These are phyloP conservation scores for Gloeophyllum trabeum DNA, from an alignment of 768 basidiomycete genomes.

Conservation along the genomic window DNA sequence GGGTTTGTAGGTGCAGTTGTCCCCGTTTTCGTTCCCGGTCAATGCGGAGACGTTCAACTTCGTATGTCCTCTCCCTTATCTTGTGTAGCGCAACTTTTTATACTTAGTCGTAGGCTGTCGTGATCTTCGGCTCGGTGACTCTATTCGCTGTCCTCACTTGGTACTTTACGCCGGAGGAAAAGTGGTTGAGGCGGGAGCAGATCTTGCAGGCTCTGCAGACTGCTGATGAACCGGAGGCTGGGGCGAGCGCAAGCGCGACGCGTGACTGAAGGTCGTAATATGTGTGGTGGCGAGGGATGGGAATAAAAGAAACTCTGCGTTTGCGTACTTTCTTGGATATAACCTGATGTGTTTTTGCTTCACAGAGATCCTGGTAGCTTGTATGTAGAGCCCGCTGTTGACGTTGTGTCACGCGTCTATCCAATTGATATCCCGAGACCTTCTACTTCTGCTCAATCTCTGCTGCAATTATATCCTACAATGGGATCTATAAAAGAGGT, in stretches of 20 bases:
- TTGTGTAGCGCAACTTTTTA: background rate
- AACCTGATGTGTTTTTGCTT: too few relatives aligned
- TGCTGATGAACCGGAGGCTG: slow-evolving; percentile 10
- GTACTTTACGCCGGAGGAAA: slow-evolving; percentile 69
- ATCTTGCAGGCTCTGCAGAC: slow-evolving; percentile 34
- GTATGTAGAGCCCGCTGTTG: too few relatives aligned
- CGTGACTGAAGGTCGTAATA: too few relatives aligned
- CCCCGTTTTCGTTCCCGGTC: slow-evolving; percentile 84
- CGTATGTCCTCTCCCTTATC: slow-evolving; percentile 29
- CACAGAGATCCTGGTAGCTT: too few relatives aligned
- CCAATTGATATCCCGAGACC: too few relatives aligned
- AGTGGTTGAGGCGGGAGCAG: slow-evolving; percentile 66
- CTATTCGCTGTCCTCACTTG: slow-evolving; percentile 68
- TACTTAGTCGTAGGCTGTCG: slow-evolving; percentile 38
- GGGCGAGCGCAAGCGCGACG: too few relatives aligned
- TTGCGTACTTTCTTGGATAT: too few relatives aligned
- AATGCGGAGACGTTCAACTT: slow-evolving; percentile 74
- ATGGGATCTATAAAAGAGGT: slow-evolving; percentile 2
- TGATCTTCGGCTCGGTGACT: slow-evolving; percentile 72
- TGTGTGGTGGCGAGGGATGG: too few relatives aligned
- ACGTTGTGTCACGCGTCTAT: too few relatives aligned
- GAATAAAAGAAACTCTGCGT: too few relatives aligned
- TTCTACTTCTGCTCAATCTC: too few relatives aligned
- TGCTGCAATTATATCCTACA: too few relatives aligned
- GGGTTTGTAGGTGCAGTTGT: slow-evolving; percentile 54